Conservation (phyloP, 352 stramenopile species). For the Phytophthora tubulina region DNA sequence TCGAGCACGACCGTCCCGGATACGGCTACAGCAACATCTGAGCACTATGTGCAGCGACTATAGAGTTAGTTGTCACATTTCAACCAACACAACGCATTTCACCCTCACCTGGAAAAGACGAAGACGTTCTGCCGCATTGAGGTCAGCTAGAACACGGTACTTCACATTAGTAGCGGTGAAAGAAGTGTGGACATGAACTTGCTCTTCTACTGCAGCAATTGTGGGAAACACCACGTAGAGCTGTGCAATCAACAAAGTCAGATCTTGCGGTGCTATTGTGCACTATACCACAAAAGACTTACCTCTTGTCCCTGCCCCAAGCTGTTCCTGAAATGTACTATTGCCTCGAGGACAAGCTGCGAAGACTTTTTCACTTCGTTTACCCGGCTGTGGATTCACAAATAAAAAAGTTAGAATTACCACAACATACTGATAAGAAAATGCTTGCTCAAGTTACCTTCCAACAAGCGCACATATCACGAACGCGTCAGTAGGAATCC, state of each 20-base stretch:
- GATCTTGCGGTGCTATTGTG: not conserved
- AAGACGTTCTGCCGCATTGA: slow-evolving; percentile 30
- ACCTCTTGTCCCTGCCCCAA: slow-evolving; percentile 13
- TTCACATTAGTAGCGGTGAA: not conserved
- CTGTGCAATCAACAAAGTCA: slow-evolving; percentile 27
- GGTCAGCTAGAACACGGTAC: slow-evolving; percentile 35
- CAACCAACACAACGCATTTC: not conserved
- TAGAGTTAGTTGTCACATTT: not conserved
- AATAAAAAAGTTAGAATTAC: slow-evolving; percentile 2
- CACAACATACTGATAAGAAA: not conserved
- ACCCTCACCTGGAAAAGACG: slow-evolving; percentile 46
- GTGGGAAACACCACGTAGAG: slow-evolving; percentile 75
- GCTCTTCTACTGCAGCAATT: slow-evolving; percentile 46
- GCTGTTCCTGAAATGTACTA: slow-evolving; percentile 41
- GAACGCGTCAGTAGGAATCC: slow-evolving; percentile 49
- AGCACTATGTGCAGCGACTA: slow-evolving; percentile 33
- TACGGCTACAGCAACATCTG: slow-evolving; percentile 66
- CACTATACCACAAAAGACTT: not conserved
- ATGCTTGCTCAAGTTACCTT: slow-evolving; percentile 43
- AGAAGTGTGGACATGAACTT: slow-evolving; percentile 36
- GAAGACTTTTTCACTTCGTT: slow-evolving; percentile 69
- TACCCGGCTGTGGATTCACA: slow-evolving; percentile 45
- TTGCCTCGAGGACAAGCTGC: slow-evolving; percentile 50
- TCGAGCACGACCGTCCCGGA: slow-evolving; percentile 82
- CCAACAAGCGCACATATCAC: slow-evolving; percentile 73